Conservation (phyloP, 345 rosid genomes). For the Boechera divaricarpa region DNA sequence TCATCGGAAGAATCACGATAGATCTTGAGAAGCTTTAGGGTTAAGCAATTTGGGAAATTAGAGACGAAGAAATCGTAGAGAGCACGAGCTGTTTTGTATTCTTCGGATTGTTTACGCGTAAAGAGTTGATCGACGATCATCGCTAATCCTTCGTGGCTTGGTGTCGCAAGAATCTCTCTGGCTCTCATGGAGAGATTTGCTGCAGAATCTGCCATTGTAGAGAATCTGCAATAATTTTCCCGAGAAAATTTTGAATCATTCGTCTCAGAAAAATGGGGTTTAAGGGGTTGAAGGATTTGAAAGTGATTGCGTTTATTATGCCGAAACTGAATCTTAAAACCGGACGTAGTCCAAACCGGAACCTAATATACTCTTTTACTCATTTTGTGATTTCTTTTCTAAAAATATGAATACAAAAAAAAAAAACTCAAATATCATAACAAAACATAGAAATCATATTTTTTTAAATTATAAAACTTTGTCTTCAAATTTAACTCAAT, state of each 20-base stretch:
- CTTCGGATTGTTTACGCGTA: background rate
- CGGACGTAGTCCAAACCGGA: too few relatives aligned
- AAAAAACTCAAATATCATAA: too few relatives aligned
- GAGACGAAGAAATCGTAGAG: slow-evolving; percentile 15
- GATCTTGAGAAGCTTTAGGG: slow-evolving; percentile 17
- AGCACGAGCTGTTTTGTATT: background rate
- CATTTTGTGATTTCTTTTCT: too few relatives aligned
- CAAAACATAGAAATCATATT: too few relatives aligned
- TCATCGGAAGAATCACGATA: background rate
- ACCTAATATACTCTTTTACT: too few relatives aligned
- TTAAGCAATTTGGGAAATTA: slow-evolving; percentile 25
- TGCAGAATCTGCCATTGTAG: slow-evolving; percentile 7
- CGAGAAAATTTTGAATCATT: background rate
- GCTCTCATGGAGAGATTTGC: background rate
- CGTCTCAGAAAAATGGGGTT: background rate
- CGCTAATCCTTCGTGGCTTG: slow-evolving; percentile 14
- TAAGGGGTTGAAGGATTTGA: background rate
- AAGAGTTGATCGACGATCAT: background rate
- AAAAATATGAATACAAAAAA: too few relatives aligned
- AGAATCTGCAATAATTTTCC: background rate
- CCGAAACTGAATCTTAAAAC: too few relatives aligned
- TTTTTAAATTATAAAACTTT: too few relatives aligned
- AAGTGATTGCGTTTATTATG: background rate
- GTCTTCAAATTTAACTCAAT: too few relatives aligned
- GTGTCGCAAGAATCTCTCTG: slow-evolving; percentile 3